These are phyloP conservation scores for Salix caprea DNA, from an alignment of 345 rosid genomes.

Conservation along the genomic window DNA sequence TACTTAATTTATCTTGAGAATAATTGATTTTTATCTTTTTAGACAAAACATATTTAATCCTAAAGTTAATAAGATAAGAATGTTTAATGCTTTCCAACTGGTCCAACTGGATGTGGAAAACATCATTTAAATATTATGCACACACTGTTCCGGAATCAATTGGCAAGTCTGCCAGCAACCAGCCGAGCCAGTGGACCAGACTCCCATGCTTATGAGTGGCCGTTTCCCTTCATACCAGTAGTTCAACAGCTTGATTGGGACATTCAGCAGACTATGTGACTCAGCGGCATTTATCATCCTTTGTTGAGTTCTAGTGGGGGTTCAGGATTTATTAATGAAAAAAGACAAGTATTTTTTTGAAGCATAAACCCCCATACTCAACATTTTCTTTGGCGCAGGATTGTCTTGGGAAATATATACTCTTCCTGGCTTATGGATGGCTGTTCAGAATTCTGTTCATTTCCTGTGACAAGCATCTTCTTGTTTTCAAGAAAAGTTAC, in stretches of 20 bases:
- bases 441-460: constrained; percentile 53
- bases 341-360: constrained; percentile 35
- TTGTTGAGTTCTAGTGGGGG: constrained; percentile 52
- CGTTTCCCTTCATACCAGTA: not conserved
- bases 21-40: not conserved
- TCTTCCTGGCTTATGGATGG: constrained; percentile 59
- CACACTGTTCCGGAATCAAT: not conserved
- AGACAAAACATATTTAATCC: not conserved
- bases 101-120: not conserved
- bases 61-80: not conserved
- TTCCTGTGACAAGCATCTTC: constrained; percentile 63
- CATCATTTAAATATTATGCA: not conserved
- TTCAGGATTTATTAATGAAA: constrained; percentile 36
- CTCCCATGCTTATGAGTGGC: constrained; percentile 6
- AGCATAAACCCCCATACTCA: constrained; percentile 72
- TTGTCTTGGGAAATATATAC: constrained; percentile 56
- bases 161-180: constrained; percentile 10
- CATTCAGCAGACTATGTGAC: constrained; percentile 8
- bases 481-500: constrained; percentile 59
- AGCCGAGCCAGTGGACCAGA: constrained; percentile 6
- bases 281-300: constrained; percentile 19
- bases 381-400: constrained; percentile 95
- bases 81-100: not conserved
- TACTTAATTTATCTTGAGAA: not conserved
- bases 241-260: constrained; percentile 7